Conservation (phyloP, 139 green algal genomes). For the Chlorella sorokiniana region DNA sequence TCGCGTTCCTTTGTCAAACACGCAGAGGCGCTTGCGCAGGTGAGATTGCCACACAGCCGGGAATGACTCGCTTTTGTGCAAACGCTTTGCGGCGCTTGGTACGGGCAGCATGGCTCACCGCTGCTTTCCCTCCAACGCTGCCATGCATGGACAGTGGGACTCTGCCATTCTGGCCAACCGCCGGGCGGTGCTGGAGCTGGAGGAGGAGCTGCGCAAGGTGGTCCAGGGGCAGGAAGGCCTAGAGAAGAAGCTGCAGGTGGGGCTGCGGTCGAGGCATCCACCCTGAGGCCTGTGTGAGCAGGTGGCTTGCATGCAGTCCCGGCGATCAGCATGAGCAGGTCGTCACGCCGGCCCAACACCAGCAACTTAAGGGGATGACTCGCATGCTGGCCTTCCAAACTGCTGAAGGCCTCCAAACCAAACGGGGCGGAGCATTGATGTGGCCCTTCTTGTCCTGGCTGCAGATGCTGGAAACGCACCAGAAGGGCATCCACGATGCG, state of each 20-base stretch:
- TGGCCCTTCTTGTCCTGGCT: too few relatives aligned
- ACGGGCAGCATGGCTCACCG: not conserved
- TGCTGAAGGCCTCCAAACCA: too few relatives aligned
- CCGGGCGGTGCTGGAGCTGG: constrained; percentile 74
- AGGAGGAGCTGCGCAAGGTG: constrained; percentile 68
- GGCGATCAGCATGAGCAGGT: too few relatives aligned
- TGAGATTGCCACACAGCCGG: too few relatives aligned
- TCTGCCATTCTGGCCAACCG: constrained; percentile 80
- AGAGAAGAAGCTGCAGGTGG: constrained; percentile 74
- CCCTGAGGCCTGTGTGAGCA: too few relatives aligned
- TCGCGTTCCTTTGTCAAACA: constrained; percentile 79
- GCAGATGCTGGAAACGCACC: constrained; percentile 85
- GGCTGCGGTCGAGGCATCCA: not conserved
- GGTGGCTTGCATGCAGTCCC: too few relatives aligned
- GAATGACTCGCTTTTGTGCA: not conserved
- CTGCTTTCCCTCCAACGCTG: not conserved
- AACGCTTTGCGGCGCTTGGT: not conserved
- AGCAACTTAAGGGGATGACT: too few relatives aligned
- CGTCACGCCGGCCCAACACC: too few relatives aligned
- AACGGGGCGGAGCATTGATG: too few relatives aligned
- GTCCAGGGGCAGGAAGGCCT: constrained; percentile 73
- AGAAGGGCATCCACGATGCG: constrained; percentile 75
- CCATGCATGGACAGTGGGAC: constrained; percentile 68
- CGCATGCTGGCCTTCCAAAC: too few relatives aligned
- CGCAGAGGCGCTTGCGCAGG: constrained; percentile 68